Evolutionary conservation across 2,329 filamentous ascomycete species (phyloP).

Genomic region (Alternaria rosae): DNA sequence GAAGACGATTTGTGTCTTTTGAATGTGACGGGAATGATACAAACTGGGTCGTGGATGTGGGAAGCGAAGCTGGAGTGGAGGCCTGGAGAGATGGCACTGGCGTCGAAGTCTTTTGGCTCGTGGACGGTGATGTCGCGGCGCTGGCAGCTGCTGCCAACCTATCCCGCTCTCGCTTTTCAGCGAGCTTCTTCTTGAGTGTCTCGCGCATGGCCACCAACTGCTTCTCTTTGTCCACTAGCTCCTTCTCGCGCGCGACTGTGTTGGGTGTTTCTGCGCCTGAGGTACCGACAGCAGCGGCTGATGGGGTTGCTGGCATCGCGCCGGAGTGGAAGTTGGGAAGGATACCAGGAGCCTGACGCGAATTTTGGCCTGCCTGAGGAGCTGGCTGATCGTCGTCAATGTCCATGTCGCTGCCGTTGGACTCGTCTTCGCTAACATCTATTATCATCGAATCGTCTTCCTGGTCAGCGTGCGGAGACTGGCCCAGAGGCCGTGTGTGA

Average conservation of each 20-base stretch:
- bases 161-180: slow-evolving; percentile 33
- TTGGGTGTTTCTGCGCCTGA: slow-evolving; percentile 47
- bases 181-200: slow-evolving; percentile 38
- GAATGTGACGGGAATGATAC: background rate
- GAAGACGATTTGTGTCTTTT: slow-evolving; percentile 33
- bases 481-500: slow-evolving; percentile 69
- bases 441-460: slow-evolving; percentile 76
- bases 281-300: slow-evolving; percentile 38
- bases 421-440: slow-evolving; percentile 80
- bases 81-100: slow-evolving; percentile 6
- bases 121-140: background rate
- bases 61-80: background rate
- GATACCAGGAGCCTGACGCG: slow-evolving; percentile 20
- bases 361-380: slow-evolving; percentile 12
- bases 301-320: slow-evolving; percentile 29
- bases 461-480: slow-evolving; percentile 60
- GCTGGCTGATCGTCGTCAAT: slow-evolving; percentile 62
- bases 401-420: slow-evolving; percentile 70
- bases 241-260: slow-evolving; percentile 49
- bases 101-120: slow-evolving; percentile 1
- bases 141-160: slow-evolving; percentile 20
- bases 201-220: slow-evolving; percentile 56
- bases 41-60: background rate
- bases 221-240: slow-evolving; percentile 57
- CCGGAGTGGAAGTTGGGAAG: slow-evolving; percentile 37